A percentile compares a stretch with the other conserved stretches of the same genome.
These are phyloP conservation scores for Dinochytrium kinnereticum DNA, from an alignment of 371 early-diverging fungal genomes.

Conservation along the genomic window DNA sequence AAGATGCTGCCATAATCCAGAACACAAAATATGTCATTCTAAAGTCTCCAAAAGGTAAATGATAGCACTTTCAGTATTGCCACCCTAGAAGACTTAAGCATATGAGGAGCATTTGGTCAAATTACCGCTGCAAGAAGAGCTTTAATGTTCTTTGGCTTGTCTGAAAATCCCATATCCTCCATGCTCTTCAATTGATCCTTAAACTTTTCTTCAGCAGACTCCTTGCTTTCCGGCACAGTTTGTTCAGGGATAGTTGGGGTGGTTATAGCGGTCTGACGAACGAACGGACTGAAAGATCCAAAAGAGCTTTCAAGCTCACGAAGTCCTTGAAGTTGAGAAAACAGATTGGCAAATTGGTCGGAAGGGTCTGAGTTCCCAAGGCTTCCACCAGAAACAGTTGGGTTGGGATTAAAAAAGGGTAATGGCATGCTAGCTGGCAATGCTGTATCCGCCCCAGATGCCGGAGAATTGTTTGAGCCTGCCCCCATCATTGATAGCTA, in stretches of 20 bases:
- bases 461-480: not conserved
- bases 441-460: not conserved
- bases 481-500: not conserved
- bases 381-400: too few species aligned
- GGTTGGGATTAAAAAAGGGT: too few species aligned
- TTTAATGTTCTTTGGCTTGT: slow-evolving; percentile 39
- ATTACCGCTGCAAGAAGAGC: slow-evolving; percentile 48
- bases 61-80: slow-evolving; percentile 48
- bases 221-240: not conserved
- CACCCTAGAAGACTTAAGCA: slow-evolving; percentile 25
- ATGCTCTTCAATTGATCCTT: slow-evolving; percentile 37
- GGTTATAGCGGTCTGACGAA: not conserved
- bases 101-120: not conserved
- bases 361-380: not conserved
- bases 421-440: too few species aligned
- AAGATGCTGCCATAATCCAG: too few species aligned
- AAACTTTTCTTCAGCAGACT: slow-evolving; percentile 41
- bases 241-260: slow-evolving; percentile 20
- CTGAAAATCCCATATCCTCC: slow-evolving; percentile 48
- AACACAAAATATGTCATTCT: not conserved
- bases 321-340: slow-evolving; percentile 13
- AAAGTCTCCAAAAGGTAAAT: slow-evolving; percentile 39
- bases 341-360: not conserved
- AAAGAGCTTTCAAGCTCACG: slow-evolving; percentile 23
- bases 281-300: slow-evolving; percentile 18